Evolutionary conservation across 805 yeast species (phyloP).

Genomic region (Monosporozyma siamensis): DNA sequence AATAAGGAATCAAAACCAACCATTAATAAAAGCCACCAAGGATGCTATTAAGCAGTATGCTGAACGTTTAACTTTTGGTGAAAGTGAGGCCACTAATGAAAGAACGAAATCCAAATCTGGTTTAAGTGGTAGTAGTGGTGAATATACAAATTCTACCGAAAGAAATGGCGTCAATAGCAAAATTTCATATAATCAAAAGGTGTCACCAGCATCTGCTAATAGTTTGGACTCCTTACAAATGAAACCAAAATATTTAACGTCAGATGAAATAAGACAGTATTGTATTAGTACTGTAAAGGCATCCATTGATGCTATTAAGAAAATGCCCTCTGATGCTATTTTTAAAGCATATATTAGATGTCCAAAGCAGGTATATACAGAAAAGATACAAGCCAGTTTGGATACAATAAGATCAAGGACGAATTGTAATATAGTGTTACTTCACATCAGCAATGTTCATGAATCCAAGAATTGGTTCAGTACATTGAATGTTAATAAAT

Average conservation of each 20-base stretch:
- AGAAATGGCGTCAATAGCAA: not conserved
- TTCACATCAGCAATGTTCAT: slow-evolving; percentile 28
- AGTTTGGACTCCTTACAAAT: not conserved
- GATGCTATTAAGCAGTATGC: not conserved
- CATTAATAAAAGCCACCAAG: slow-evolving; percentile 13
- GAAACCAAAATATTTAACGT: slow-evolving; percentile 15
- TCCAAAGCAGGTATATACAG: slow-evolving; percentile 26
- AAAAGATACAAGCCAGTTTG: slow-evolving; percentile 21
- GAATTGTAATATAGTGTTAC: slow-evolving; percentile 28
- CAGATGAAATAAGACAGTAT: slow-evolving; percentile 24
- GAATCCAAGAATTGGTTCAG: slow-evolving; percentile 28
- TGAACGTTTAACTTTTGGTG: not conserved
- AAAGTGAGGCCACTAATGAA: not conserved
- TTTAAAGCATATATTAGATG: slow-evolving; percentile 26
- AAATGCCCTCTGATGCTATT: slow-evolving; percentile 26
- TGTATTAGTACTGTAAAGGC: slow-evolving; percentile 25
- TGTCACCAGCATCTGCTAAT: not conserved
- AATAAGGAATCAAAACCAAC: slow-evolving; percentile 10
- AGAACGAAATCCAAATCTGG: not conserved
- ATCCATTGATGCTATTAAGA: slow-evolving; percentile 18
- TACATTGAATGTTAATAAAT: slow-evolving; percentile 16
- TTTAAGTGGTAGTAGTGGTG: too few relatives aligned
- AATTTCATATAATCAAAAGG: not conserved
- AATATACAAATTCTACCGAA: not conserved
- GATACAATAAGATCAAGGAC: slow-evolving; percentile 26